Evolutionary conservation across 73 alveolate species (phyloP), one percentile per base, ranked within the genome.

Genomic region (Blepharisma japonicum): DNA sequence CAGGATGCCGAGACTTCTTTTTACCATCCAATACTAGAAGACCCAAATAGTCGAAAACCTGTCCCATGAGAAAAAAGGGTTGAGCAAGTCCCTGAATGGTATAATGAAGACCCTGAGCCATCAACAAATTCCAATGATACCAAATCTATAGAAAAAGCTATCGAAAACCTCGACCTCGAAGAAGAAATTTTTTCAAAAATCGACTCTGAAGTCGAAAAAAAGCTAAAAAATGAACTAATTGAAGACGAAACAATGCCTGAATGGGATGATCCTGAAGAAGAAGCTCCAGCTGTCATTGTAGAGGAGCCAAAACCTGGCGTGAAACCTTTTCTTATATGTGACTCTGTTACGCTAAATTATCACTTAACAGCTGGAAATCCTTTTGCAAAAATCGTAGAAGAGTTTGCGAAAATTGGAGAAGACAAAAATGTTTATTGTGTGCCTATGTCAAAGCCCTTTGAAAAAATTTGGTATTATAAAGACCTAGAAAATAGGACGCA

Each of bases 281-380:
- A 53, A 53, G 67, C n/a, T 14, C 23, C 67, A 14, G n/a, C 23
- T 53, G 67, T 14, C 0, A 11, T 20, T 1, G 4, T 53, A 53
- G 23, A 53, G 4, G 23, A 14, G 27, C n/a, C 67, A 11, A 53
- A 20, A 4, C 67, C 67, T 14, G 27, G 23, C n/a, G 67, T 53
- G 3, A 11, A 11, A 14, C 27, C 67, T 53, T 53, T 53, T 32
- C 42, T 32, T 32, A 32, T 32, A 32, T 32, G 42, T 53, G 67
- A 53, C 23, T 14, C 23, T 53, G 23, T 2, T 53, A 14, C 23
- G 67, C 67, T 53, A 14, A 53, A 20, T 14, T 53, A 53, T 4
- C 67, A 53, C 67, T 53, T 53, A 14, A 20, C 67, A 53, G 67
- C 23, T 20, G 67, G 67, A 14, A 53, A 53, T 53, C 67, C 67